Evolutionary conservation across 2,329 filamentous ascomycete genomes (phyloP).

Genomic region (Cryphonectria radicalis): DNA sequence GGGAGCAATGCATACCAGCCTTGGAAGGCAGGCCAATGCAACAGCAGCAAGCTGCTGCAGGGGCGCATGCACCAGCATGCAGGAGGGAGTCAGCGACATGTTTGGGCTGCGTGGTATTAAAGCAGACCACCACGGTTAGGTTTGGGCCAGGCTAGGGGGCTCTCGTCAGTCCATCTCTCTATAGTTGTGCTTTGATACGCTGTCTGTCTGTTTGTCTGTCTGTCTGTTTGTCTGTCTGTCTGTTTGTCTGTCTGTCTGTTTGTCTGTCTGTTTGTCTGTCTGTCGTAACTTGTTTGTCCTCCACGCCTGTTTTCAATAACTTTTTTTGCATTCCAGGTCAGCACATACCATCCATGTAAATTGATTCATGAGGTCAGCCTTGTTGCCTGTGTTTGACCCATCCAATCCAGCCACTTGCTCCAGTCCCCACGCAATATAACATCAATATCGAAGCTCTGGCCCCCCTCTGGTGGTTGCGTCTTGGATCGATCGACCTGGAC

Average conservation of each 20-base stretch:
- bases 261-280: too few species aligned
- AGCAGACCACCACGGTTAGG: background rate
- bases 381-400: background rate
- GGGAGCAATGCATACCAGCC: background rate
- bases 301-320: too few species aligned
- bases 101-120: background rate
- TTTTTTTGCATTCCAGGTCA: too few species aligned
- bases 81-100: too few species aligned
- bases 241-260: too few species aligned
- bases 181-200: too few species aligned
- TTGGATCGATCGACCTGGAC: background rate
- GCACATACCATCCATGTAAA: too few species aligned
- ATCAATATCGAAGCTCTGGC: background rate
- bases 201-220: too few species aligned
- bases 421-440: background rate
- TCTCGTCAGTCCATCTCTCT: too few species aligned
- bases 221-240: too few species aligned
- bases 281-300: too few species aligned
- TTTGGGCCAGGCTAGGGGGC: too few species aligned
- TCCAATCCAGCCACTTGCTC: background rate
- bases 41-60: slow-evolving; percentile 8
- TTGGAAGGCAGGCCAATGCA: background rate
- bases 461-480: background rate
- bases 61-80: background rate
- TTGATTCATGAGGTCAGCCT: background rate